Evolutionary conservation across 108 stramenopile genomes (phyloP), one percentile per base, ranked within the genome.

Genomic region (Aurantiochytrium sp.): DNA sequence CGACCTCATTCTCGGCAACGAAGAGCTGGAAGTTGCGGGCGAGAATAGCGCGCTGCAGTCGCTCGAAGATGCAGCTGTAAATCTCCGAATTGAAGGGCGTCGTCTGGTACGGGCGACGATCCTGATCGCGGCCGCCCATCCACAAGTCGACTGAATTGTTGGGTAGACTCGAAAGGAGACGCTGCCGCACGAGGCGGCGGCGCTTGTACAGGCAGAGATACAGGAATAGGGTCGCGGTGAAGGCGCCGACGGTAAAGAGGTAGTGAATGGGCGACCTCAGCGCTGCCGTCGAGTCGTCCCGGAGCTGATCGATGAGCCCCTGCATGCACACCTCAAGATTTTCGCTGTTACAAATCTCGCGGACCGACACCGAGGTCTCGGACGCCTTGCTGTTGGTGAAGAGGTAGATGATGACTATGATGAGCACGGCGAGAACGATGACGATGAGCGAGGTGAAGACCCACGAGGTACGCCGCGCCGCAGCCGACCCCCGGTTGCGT

Each of bases 51-150:
- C 45, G 39, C 45, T 27, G n/a, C 42, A 81, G 45, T 12, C n/a
- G 32, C 8, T 81, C 45, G 39, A 48, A 27, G 32, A 81, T 81
- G 2, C 39, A 81, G 6, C 36, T 30, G 45, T 81, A 48, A 37
- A 81, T 81, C 1, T 81, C 73, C n/a, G 73, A n/a, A 24, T 81
- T 81, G 73, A 81, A 81, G 4, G 73, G 73, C 3, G 59, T 65
- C 27, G 59, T 65, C 1, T 30, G 34, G 24, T 65, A 65, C 22
- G 59, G 59, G 10, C 59, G 59, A 24, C 59, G 59, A 10, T 27
- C 24, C 24, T 27, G 15, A 8, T 34, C 12, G n/a, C 45, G 42
- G 6, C 24, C 19, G 17, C 73, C 73, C 2, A 24, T 48, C 73
- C 73, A 81, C 6, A 81, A 24, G 39, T 81, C 73, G 12, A 81